Evolutionary conservation across 768 basidiomycete species (phyloP), one percentile per base, ranked within the genome.

Genomic region (Basidioascus undulatus): DNA sequence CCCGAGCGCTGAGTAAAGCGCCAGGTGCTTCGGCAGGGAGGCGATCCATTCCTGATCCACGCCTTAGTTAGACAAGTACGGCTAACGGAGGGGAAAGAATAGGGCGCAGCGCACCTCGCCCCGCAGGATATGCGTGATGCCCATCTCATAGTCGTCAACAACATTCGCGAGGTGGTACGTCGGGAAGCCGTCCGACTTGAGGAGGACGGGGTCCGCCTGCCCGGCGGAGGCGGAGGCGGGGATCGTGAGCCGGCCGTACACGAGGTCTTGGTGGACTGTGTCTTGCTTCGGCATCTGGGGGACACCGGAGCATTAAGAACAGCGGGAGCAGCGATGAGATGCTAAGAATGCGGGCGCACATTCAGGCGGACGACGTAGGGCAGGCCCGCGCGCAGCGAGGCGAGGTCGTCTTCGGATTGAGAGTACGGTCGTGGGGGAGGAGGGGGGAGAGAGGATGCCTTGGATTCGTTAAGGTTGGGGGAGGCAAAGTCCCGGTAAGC

Each of bases 401-500:
- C n/a, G n/a, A n/a, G n/a, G n/a, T n/a, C n/a, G n/a, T n/a, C n/a
- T n/a, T n/a, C n/a, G n/a, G n/a, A n/a, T n/a, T n/a, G n/a, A n/a
- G n/a, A n/a, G n/a, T n/a, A n/a, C n/a, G n/a, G n/a, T n/a, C n/a
- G n/a, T n/a, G n/a, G n/a, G n/a, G n/a, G n/a, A n/a, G n/a, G 27
- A 16, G 33, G 27, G 3, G 21, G n/a, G n/a, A n/a, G n/a, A n/a
- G n/a, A n/a, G n/a, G n/a, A n/a, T n/a, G n/a, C n/a, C n/a, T n/a
- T n/a, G n/a, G n/a, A n/a, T n/a, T n/a, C n/a, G n/a, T n/a, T n/a
- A n/a, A n/a, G 68, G 45, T 78, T 73, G 0, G 71, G 63, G 2
- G 76, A 69, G 57, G 89, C 94, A 63, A 96, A 96, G 57, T 92
- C 96, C 16, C 81, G 74, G 55, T 98, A 98, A 6, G 87, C 89